These are phyloP conservation scores for Tulasnella sp. DNA, from an alignment of 768 basidiomycete genomes.

Conservation along the genomic window DNA sequence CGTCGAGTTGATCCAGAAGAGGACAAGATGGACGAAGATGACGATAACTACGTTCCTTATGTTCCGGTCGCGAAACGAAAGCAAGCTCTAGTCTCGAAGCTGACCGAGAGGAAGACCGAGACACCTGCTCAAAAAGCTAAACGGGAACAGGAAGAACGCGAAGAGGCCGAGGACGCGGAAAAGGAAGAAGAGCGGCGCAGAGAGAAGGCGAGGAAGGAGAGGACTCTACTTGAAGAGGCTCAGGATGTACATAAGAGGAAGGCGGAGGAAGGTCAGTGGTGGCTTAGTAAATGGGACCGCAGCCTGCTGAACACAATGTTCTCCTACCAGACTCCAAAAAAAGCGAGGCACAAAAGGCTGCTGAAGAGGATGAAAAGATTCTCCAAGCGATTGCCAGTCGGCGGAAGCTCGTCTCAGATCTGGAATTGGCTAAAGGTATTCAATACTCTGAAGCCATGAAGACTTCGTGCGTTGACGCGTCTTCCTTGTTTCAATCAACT, in stretches of 20 bases:
- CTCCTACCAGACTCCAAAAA: constrained; percentile 73
- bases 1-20: constrained; percentile 24
- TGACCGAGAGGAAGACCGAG: constrained; percentile 60
- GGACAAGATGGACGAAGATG: constrained; percentile 46
- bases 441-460: constrained; percentile 84
- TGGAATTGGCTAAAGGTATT: constrained; percentile 92
- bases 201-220: constrained; percentile 78
- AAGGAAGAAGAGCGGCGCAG: constrained; percentile 75
- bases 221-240: constrained; percentile 88
- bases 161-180: constrained; percentile 68
- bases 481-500: not conserved
- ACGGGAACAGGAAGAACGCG: constrained; percentile 57
- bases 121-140: constrained; percentile 53
- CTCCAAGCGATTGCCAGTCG: constrained; percentile 89
- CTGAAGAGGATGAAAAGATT: constrained; percentile 89
- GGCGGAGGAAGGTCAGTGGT: constrained; percentile 70
- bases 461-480: constrained; percentile 65
- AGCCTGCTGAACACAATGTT: not conserved
- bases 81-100: constrained; percentile 75
- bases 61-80: constrained; percentile 84
- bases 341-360: constrained; percentile 79
- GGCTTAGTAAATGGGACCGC: not conserved
- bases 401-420: constrained; percentile 87
- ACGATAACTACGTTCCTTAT: constrained; percentile 77
- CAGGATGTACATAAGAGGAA: constrained; percentile 90